These are phyloP conservation scores for Escovopsis sp. DNA, from an alignment of 2,329 filamentous ascomycete genomes.

Conservation along the genomic window DNA sequence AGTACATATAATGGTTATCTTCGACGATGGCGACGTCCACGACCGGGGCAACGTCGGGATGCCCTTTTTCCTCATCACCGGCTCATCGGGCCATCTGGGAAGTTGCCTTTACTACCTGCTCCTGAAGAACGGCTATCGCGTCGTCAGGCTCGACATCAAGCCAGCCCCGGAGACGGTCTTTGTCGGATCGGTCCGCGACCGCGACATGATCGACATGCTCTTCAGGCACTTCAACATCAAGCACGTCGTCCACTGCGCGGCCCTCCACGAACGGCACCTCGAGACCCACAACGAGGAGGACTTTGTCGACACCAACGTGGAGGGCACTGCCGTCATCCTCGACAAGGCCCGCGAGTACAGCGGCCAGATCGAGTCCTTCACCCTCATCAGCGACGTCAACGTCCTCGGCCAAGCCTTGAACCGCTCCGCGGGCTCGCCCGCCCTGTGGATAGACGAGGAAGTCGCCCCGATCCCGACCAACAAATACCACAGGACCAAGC, in stretches of 20 bases:
- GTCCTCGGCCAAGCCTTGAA: slow-evolving; percentile 26
- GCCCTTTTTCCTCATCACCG: slow-evolving; percentile 28
- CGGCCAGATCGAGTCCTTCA: slow-evolving; percentile 21
- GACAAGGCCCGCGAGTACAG: slow-evolving; percentile 20
- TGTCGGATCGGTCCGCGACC: slow-evolving; percentile 24
- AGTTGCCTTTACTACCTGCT: slow-evolving; percentile 29
- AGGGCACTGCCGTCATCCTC: slow-evolving; percentile 27
- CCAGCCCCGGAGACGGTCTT: slow-evolving; percentile 20
- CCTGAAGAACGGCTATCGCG: slow-evolving; percentile 22
- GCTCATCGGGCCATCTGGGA: slow-evolving; percentile 31
- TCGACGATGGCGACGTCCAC: too few species aligned
- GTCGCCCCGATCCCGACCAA: slow-evolving; percentile 29
- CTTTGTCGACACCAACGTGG: slow-evolving; percentile 30
- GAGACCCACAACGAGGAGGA: slow-evolving; percentile 27
- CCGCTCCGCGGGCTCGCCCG: slow-evolving; percentile 20
- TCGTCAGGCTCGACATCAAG: slow-evolving; percentile 30
- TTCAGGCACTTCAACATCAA: slow-evolving; percentile 18
- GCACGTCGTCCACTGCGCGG: slow-evolving; percentile 30
- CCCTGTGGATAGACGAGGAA: slow-evolving; percentile 29
- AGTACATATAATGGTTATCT: too few species aligned
- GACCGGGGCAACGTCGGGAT: background rate
- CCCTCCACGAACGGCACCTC: slow-evolving; percentile 34
- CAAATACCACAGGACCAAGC: slow-evolving; percentile 34
- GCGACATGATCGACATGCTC: slow-evolving; percentile 17
- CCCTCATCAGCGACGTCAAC: slow-evolving; percentile 33